A percentile compares a stretch with the other conserved stretches of the same genome.
phyloP scores from a whole-genome alignment of 2,329 filamentous ascomycete species.

The Fusarium sp. region DNA sequence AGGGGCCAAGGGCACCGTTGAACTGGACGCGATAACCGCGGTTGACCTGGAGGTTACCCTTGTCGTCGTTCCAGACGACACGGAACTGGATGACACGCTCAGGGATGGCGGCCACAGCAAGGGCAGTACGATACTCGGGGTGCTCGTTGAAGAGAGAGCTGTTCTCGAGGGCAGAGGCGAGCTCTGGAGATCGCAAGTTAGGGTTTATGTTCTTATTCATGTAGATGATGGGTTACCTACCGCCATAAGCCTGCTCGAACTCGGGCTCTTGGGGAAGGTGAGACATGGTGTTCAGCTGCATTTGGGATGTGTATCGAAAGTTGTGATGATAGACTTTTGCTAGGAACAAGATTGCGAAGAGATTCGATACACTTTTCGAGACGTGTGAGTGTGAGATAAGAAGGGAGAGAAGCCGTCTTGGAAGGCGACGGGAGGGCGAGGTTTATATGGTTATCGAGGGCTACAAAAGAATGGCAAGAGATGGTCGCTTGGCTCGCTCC shows the following conservation, averaged over 20 bases:
- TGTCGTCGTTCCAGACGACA: slow-evolving; percentile 96
- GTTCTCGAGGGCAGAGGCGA: slow-evolving; percentile 93
- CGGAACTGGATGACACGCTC: slow-evolving; percentile 98
- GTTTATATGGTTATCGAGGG: slow-evolving; percentile 32
- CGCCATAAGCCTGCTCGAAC: slow-evolving; percentile 98
- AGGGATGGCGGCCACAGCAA: slow-evolving; percentile 86
- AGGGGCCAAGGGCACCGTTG: slow-evolving; percentile 96
- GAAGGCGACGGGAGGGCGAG: slow-evolving; percentile 24
- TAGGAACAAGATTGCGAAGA: slow-evolving; percentile 2
- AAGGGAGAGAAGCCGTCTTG: not conserved
- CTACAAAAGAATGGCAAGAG: slow-evolving; percentile 11
- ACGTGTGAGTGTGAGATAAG: slow-evolving; percentile 3
- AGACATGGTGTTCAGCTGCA: slow-evolving; percentile 68
- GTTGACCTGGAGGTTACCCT: slow-evolving; percentile 89
- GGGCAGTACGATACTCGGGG: slow-evolving; percentile 92
- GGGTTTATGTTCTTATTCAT: not conserved
- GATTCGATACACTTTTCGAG: slow-evolving; percentile 6
- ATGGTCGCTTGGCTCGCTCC: slow-evolving; percentile 1
- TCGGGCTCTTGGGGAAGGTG: slow-evolving; percentile 90
- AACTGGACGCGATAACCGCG: slow-evolving; percentile 96
- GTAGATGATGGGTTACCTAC: slow-evolving; percentile 58
- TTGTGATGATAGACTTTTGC: slow-evolving; percentile 5
- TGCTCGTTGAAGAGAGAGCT: slow-evolving; percentile 92
- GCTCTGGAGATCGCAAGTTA: slow-evolving; percentile 67
- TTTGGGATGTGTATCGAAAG: slow-evolving; percentile 24